A percentile compares a stretch with the other conserved stretches of the same genome.
Evolutionary conservation across 768 basidiomycete genomes (phyloP).

Genomic region (Rhodotorula babjevae): DNA sequence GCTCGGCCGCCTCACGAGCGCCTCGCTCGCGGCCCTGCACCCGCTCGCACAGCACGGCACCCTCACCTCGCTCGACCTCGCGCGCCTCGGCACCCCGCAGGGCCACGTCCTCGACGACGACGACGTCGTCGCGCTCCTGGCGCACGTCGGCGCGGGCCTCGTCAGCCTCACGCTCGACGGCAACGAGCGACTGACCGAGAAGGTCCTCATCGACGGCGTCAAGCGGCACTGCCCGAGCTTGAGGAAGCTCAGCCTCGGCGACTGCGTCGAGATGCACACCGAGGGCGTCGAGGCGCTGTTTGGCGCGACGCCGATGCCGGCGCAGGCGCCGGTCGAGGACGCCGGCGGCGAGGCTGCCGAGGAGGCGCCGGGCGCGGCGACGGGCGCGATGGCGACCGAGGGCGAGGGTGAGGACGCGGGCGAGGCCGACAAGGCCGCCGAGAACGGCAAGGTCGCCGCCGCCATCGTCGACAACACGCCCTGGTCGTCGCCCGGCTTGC

Average conservation of each 20-base stretch:
- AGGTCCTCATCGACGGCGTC: not conserved
- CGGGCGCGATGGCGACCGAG: too few relatives aligned
- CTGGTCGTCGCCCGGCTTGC: slow-evolving; percentile 40
- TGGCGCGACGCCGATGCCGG: not conserved
- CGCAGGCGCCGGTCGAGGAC: not conserved
- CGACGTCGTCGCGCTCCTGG: slow-evolving; percentile 33
- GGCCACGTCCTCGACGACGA: slow-evolving; percentile 56
- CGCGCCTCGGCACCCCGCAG: slow-evolving; percentile 57
- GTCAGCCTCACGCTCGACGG: slow-evolving; percentile 33
- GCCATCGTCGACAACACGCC: not conserved
- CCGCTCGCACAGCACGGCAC: slow-evolving; percentile 44
- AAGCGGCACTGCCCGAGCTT: not conserved
- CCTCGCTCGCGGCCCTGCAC: slow-evolving; percentile 17
- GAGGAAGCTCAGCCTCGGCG: not conserved
- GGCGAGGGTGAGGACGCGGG: not conserved
- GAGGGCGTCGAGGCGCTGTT: slow-evolving; percentile 7
- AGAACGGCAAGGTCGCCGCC: not conserved
- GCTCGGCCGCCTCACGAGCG: slow-evolving; percentile 57
- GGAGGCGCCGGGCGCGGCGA: not conserved
- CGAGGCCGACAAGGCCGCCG: not conserved
- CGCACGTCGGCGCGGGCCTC: slow-evolving; percentile 30
- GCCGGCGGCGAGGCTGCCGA: not conserved
- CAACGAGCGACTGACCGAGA: not conserved
- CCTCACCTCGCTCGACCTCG: slow-evolving; percentile 65
- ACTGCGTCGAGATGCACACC: not conserved